A percentile compares a stretch with the other conserved stretches of the same genome.
Conservation (phyloP, 768 basidiomycete genomes). For the Exidia glandulosa region DNA sequence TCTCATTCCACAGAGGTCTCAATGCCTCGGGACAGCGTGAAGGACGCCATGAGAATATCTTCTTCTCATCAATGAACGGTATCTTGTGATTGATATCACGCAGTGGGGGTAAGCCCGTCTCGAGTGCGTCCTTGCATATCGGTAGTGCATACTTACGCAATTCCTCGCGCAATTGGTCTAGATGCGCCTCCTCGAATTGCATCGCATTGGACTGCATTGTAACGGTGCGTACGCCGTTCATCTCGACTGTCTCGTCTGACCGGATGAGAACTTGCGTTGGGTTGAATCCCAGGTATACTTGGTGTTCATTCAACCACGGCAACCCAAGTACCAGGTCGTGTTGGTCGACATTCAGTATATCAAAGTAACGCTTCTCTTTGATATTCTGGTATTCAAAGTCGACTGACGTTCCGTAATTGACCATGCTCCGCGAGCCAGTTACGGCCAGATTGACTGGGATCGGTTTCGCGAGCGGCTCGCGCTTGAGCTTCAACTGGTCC, state of each 20-base stretch:
- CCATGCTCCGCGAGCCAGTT: conserved; percentile 28
- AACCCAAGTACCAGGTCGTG: conserved; percentile 30
- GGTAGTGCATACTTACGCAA: conserved; percentile 16
- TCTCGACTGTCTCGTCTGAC: neutral
- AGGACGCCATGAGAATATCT: conserved; percentile 24
- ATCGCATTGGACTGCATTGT: neutral
- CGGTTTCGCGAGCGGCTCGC: conserved; percentile 17
- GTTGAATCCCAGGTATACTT: conserved; percentile 4
- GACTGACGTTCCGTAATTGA: conserved; percentile 19
- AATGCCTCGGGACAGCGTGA: conserved; percentile 26
- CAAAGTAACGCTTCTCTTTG: conserved; percentile 18
- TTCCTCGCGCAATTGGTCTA: neutral
- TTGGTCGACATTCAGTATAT: conserved; percentile 26
- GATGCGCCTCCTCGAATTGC: neutral
- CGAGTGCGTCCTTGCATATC: conserved; percentile 16
- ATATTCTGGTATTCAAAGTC: conserved; percentile 26
- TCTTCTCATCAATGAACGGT: conserved; percentile 20
- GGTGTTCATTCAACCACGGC: conserved; percentile 3
- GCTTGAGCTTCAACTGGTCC: conserved; percentile 24
- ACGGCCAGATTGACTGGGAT: conserved; percentile 29
- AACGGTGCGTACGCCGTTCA: neutral
- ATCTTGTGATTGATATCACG: conserved; percentile 27
- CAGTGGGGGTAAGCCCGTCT: conserved; percentile 21
- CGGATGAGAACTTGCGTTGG: neutral
- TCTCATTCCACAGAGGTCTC: conserved; percentile 15